Evolutionary conservation across 495 filamentous ascomycete species (phyloP), one percentile per base, ranked within the genome.

Genomic region (Immersiella caudata): DNA sequence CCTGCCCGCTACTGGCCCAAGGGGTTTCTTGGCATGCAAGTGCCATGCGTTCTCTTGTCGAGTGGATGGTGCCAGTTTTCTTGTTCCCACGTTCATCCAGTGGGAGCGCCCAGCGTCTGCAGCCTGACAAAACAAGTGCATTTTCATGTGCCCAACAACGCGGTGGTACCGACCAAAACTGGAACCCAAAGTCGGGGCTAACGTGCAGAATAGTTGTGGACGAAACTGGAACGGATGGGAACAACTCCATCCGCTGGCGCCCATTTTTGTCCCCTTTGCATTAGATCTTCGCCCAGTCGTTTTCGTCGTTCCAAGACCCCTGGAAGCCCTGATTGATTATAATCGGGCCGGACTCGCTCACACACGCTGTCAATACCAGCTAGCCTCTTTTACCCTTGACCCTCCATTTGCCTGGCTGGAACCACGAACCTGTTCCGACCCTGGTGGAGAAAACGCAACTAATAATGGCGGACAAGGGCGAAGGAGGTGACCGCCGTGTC

Each of bases 111-210:
- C 7, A 27, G 11, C 40, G n/a, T 35, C 59, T 25, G 59, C 27
- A 40, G 11, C 59, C 59, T 21, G 57, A 20, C 8, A 4, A 8
- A 33, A 33, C 18, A 11, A 21, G 59, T 62, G 59, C 59, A 62
- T 62, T n/a, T n/a, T n/a, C n/a, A n/a, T n/a, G n/a, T n/a, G 59
- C 59, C 59, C 36, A n/a, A 62, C 59, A 20, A 49, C 21, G 21
- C 33, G n/a, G 7, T 14, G 33, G 20, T 24, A 1, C 1, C 9
- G 33, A 22, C 21, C 40, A 46, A 46, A 21, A 21, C 33, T 21
- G 59, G 14, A 62, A 49, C 59, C 59, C 21, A 25, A 62, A 20
- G 59, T 35, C 9, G 11, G 59, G 6, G n/a, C 29, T 35, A 62
- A 62, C 7, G n/a, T 46, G 59, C 33, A 62, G 21, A 62, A 18